phyloP scores from a whole-genome alignment of 2,329 filamentous ascomycete species.

The Pseudogymnoascus sp. region DNA sequence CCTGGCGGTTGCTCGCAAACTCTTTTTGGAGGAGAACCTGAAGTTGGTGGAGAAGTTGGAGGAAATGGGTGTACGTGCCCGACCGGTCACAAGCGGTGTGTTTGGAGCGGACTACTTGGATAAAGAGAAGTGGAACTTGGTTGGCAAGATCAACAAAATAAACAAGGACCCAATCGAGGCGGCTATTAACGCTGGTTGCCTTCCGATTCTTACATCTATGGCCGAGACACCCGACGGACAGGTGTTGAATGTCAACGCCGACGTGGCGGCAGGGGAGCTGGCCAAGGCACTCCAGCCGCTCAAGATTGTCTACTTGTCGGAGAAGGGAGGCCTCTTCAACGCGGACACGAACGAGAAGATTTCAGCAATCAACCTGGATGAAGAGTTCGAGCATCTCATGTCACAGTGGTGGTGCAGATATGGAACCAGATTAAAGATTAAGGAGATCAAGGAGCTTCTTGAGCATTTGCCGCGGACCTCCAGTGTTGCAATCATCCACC shows the following conservation, averaged over 20 bases:
- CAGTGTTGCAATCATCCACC: conserved; percentile 95
- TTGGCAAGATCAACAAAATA: conserved; percentile 90
- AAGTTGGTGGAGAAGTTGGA: conserved; percentile 86
- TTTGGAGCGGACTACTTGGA: conserved; percentile 92
- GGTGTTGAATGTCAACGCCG: conserved; percentile 94
- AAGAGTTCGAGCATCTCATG: conserved; percentile 92
- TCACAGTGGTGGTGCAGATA: conserved; percentile 89
- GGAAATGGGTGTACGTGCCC: conserved; percentile 77
- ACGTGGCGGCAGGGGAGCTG: conserved; percentile 89
- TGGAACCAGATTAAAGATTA: conserved; percentile 92
- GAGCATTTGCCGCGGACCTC: conserved; percentile 83
- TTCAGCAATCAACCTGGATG: conserved; percentile 92
- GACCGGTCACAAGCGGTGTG: conserved; percentile 81
- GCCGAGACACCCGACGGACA: conserved; percentile 87
- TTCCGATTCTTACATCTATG: conserved; percentile 93
- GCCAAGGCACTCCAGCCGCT: conserved; percentile 81
- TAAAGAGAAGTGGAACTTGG: conserved; percentile 90
- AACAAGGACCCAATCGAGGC: conserved; percentile 86
- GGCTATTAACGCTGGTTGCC: conserved; percentile 80
- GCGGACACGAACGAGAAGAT: conserved; percentile 92
- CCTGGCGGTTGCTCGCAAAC: conserved; percentile 76
- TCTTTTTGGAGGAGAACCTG: conserved; percentile 93
- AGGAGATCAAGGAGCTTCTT: conserved; percentile 90
- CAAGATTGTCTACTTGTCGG: conserved; percentile 97
- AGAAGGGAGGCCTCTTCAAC: conserved; percentile 94